Evolutionary conservation across 2,329 filamentous ascomycete genomes (phyloP).

Genomic region (Phialophora macrospora): DNA sequence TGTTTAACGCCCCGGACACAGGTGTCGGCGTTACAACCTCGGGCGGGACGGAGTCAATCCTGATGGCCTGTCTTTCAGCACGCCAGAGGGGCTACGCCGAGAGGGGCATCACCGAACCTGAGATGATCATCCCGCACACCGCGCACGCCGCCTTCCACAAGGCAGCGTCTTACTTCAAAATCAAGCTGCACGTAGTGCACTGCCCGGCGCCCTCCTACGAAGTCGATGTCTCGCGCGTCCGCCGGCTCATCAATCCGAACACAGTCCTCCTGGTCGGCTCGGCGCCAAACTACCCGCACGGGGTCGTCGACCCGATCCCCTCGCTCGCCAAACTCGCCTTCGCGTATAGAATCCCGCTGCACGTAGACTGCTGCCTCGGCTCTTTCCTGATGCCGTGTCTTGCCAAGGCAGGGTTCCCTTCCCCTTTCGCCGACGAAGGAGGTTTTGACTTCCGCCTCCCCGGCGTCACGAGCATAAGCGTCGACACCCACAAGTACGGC

Average conservation of each 20-base stretch:
- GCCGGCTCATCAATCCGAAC: constrained; percentile 89
- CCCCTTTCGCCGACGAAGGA: constrained; percentile 66
- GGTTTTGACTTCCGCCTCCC: constrained; percentile 92
- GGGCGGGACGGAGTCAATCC: constrained; percentile 93
- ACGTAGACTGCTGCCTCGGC: constrained; percentile 96
- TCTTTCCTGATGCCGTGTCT: constrained; percentile 94
- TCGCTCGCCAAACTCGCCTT: constrained; percentile 81
- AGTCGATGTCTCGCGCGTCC: constrained; percentile 77
- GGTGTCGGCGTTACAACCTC: constrained; percentile 88
- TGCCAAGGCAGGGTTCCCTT: constrained; percentile 81
- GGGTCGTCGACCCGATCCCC: constrained; percentile 94
- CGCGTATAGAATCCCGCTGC: constrained; percentile 79
- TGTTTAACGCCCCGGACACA: constrained; percentile 88
- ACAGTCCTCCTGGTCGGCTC: constrained; percentile 92
- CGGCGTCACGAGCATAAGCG: constrained; percentile 92
- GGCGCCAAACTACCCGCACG: constrained; percentile 96
- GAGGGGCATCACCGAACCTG: constrained; percentile 85
- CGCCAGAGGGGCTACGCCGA: constrained; percentile 86
- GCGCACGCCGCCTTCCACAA: constrained; percentile 97
- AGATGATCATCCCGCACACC: constrained; percentile 96
- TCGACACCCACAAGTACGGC: constrained; percentile 98
- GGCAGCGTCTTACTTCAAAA: constrained; percentile 92
- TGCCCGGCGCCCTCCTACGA: constrained; percentile 86
- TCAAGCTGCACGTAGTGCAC: constrained; percentile 86
- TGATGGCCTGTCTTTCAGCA: constrained; percentile 91